These are phyloP conservation scores for Magnolia sinica DNA, from an alignment of 164 flowering plant genomes.

Conservation along the genomic window DNA sequence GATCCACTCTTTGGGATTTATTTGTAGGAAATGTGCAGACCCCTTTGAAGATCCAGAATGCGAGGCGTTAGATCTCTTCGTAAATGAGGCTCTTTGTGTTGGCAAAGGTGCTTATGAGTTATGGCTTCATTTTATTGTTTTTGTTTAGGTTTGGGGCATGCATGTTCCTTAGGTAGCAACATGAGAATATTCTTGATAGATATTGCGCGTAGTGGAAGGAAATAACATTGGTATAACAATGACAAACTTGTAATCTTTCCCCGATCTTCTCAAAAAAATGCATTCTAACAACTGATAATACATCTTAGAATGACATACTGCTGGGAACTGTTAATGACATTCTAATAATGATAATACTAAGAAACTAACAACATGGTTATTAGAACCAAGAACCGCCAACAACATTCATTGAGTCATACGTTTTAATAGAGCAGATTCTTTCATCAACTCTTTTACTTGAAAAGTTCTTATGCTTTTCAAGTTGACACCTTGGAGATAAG, in stretches of 20 bases:
- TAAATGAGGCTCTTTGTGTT: slow-evolving; percentile 73
- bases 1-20: slow-evolving; percentile 7
- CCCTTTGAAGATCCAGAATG: slow-evolving; percentile 95
- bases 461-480: no score
- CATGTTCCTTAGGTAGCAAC: not conserved
- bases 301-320: no score
- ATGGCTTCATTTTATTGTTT: not conserved
- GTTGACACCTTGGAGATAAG: no score
- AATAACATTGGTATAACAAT: not conserved
- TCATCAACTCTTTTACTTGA: no score
- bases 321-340: no score
- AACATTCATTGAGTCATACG: no score
- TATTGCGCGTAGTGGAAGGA: not conserved
- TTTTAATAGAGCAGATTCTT: no score
- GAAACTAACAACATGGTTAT: no score
- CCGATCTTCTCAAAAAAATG: not conserved
- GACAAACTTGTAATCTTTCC: not conserved
- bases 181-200: not conserved
- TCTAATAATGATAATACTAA: no score
- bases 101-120: slow-evolving; percentile 60
- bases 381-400: no score
- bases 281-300: no score
- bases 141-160: not conserved
- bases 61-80: slow-evolving; percentile 82
- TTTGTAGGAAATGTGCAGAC: slow-evolving; percentile 70